These are phyloP conservation scores for Eucalyptus cloeziana DNA, from an alignment of 345 rosid genomes.

Conservation along the genomic window DNA sequence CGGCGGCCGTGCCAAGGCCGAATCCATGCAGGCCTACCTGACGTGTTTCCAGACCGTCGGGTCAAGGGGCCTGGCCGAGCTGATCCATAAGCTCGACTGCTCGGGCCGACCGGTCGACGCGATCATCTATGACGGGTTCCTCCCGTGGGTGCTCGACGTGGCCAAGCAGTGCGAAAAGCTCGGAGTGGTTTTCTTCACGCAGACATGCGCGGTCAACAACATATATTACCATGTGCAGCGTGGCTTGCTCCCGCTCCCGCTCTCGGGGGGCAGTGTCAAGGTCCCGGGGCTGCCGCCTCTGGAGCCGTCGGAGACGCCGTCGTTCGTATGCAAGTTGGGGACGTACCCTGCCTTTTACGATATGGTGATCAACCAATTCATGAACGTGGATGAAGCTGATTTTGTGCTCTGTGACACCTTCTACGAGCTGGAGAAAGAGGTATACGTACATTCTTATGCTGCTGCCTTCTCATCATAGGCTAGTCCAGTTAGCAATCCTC, in stretches of 20 bases:
- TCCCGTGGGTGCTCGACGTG: conserved; percentile 28
- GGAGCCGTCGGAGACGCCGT: conserved; percentile 6
- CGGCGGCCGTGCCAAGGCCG: background rate
- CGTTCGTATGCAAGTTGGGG: background rate
- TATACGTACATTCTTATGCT: background rate
- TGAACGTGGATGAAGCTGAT: conserved; percentile 8
- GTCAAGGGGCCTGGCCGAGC: background rate
- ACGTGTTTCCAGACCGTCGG: background rate
- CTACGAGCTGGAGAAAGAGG: conserved; percentile 18
- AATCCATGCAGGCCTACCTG: background rate
- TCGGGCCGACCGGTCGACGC: background rate
- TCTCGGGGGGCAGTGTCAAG: background rate
- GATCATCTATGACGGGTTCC: conserved; percentile 13
- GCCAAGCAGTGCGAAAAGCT: conserved; percentile 12
- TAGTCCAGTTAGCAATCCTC: too few relatives aligned
- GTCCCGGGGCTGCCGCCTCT: conserved; percentile 23
- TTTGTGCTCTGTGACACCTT: conserved; percentile 13
- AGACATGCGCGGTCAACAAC: conserved; percentile 13
- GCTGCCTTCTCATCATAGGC: too few relatives aligned
- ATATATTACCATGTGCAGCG: conserved; percentile 2
- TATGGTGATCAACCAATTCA: conserved; percentile 9
- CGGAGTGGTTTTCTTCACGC: conserved; percentile 15
- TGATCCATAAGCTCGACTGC: background rate
- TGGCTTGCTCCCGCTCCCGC: conserved; percentile 4
- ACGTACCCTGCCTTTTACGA: conserved; percentile 6